Evolutionary conservation across 192 early-diverging fungal species (phyloP).

Genomic region (Globomyces pollinis-pini): DNA sequence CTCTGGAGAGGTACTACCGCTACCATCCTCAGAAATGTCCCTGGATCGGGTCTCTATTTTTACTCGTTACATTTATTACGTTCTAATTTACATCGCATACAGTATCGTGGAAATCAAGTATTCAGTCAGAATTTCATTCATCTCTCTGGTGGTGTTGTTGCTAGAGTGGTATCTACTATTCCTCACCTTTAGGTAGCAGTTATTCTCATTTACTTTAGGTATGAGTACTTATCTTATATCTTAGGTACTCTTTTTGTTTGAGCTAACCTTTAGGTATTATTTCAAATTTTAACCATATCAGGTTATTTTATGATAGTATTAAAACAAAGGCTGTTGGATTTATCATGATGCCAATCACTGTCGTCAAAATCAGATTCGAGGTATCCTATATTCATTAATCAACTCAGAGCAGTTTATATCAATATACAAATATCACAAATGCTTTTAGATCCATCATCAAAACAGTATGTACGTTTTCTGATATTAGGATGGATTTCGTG

Average conservation of each 20-base stretch:
- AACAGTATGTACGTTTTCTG: slow-evolving; percentile 59
- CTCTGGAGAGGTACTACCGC: slow-evolving; percentile 77
- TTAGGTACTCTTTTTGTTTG: too few species aligned
- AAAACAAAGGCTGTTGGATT: slow-evolving; percentile 65
- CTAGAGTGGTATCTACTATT: slow-evolving; percentile 15
- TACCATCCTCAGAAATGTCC: slow-evolving; percentile 51
- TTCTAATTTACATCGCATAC: slow-evolving; percentile 9
- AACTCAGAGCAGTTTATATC: slow-evolving; percentile 82
- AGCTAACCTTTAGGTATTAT: too few species aligned
- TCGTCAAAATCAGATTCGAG: slow-evolving; percentile 87
- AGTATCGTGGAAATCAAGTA: slow-evolving; percentile 19
- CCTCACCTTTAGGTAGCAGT: background rate
- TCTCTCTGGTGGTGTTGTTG: slow-evolving; percentile 14
- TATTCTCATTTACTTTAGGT: too few species aligned
- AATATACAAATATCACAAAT: slow-evolving; percentile 61
- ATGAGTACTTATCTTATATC: too few species aligned
- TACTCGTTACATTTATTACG: slow-evolving; percentile 51
- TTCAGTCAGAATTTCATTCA: slow-evolving; percentile 22
- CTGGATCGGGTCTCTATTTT: slow-evolving; percentile 69
- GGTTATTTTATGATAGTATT: background rate
- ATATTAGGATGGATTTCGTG: too few species aligned
- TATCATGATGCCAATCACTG: slow-evolving; percentile 88
- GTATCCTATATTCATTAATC: too few species aligned
- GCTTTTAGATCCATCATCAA: slow-evolving; percentile 63
- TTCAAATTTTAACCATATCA: too few species aligned